A percentile compares a stretch with the other conserved stretches of the same genome.
Conservation (phyloP, 768 basidiomycete genomes). For the Auricularia sp. region DNA sequence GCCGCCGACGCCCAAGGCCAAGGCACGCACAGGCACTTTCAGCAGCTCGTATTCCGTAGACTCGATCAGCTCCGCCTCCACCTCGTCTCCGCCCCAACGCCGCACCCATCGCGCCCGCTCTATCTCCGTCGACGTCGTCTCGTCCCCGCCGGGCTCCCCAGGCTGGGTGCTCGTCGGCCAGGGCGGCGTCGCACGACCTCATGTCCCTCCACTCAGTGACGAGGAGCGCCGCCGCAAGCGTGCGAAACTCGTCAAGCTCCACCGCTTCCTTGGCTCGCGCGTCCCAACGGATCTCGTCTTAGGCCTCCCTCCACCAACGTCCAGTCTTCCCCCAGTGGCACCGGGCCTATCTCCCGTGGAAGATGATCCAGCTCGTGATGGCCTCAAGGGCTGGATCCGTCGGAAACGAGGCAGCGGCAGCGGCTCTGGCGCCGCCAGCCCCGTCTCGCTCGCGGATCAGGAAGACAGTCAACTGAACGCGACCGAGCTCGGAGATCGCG, state of each 20-base stretch:
- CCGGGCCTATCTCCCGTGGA: conserved; percentile 24
- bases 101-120: not conserved
- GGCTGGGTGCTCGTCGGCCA: not conserved
- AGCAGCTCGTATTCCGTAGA: not conserved
- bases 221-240: conserved; percentile 59
- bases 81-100: not conserved
- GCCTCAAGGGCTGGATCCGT: conserved; percentile 35
- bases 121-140: not conserved
- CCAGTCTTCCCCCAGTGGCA: conserved; percentile 29
- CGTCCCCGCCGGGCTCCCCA: not conserved
- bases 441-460: not conserved
- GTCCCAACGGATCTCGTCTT: conserved; percentile 64
- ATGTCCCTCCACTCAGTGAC: conserved; percentile 24
- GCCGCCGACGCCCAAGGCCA: not conserved
- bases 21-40: conserved; percentile 19
- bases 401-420: conserved; percentile 43
- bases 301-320: conserved; percentile 5
- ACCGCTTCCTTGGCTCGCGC: conserved; percentile 77
- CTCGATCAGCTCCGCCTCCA: not conserved
- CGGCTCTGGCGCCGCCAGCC: not conserved
- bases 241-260: conserved; percentile 69
- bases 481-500: conserved; percentile 51
- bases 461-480: conserved; percentile 45
- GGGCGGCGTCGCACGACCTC: not conserved
- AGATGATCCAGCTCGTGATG: conserved; percentile 17